Evolutionary conservation across 1,284 basidiomycete species (phyloP), one percentile per base, ranked within the genome.

Genomic region (Limonomyces culmigenus): DNA sequence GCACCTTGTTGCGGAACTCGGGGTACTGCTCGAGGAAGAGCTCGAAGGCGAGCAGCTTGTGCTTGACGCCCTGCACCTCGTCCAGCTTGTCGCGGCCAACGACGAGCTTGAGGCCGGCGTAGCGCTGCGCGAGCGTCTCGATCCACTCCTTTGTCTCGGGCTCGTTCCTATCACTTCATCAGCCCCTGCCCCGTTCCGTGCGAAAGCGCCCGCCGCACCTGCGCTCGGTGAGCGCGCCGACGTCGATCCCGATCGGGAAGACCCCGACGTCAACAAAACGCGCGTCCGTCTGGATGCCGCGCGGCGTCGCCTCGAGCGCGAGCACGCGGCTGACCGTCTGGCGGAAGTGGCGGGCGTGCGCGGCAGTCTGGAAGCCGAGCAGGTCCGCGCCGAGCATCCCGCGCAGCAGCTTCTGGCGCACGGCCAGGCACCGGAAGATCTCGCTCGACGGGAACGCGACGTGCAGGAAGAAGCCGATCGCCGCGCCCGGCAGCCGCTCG

Each of bases 161-260:
- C 35, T 87, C 74, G n/a, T 62, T 62, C 46, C 78, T 79, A 41
- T n/a, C n/a, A n/a, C n/a, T n/a, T n/a, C n/a, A n/a, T n/a, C n/a
- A n/a, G n/a, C n/a, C n/a, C n/a, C n/a, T n/a, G n/a, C n/a, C n/a
- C n/a, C n/a, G n/a, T n/a, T n/a, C n/a, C n/a, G n/a, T n/a, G n/a
- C n/a, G n/a, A n/a, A n/a, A n/a, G n/a, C n/a, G n/a, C n/a, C n/a
- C n/a, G n/a, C n/a, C n/a, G n/a, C 45, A 75, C 74, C 70, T 74
- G 53, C 75, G 76, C 43, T 71, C 62, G 39, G 73, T 71, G 32
- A 89, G 57, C 38, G 69, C 65, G 38, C 59, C 57, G 13, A 88
- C 83, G 47, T 89, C 87, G 42, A 91, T 88, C 3, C 87, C 87
- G 70, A 91, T 88, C 0, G 86, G 83, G 54, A 88, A 87, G 12